Evolutionary conservation across 2,329 filamentous ascomycete genomes (phyloP).

Genomic region (Penicillium brevicompactum): DNA sequence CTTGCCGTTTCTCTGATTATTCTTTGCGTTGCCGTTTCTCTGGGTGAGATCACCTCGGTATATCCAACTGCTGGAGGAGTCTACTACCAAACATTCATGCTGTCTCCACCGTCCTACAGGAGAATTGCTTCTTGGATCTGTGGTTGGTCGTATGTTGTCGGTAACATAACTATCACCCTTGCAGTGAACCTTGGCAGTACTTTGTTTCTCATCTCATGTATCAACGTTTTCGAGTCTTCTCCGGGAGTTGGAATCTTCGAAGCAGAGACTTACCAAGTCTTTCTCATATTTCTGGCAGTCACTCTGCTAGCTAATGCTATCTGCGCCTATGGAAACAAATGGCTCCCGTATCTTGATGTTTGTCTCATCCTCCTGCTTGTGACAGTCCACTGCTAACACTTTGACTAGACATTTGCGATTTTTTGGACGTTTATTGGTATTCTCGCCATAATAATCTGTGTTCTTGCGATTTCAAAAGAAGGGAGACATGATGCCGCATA

Average conservation of each 20-base stretch:
- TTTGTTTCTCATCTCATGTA: slow-evolving; percentile 54
- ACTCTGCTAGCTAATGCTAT: slow-evolving; percentile 59
- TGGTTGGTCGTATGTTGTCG: slow-evolving; percentile 72
- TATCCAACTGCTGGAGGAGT: slow-evolving; percentile 68
- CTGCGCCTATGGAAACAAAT: slow-evolving; percentile 53
- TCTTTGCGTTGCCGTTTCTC: slow-evolving; percentile 62
- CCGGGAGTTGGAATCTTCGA: slow-evolving; percentile 50
- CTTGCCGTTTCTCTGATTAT: slow-evolving; percentile 64
- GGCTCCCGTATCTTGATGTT: slow-evolving; percentile 65
- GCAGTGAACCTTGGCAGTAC: slow-evolving; percentile 71
- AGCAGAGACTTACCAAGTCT: slow-evolving; percentile 59
- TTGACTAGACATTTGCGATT: slow-evolving; percentile 68
- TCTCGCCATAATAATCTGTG: slow-evolving; percentile 66
- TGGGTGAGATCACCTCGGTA: slow-evolving; percentile 68
- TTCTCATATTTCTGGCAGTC: slow-evolving; percentile 69
- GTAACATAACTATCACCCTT: slow-evolving; percentile 74
- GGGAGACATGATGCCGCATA: slow-evolving; percentile 64
- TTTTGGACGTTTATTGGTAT: slow-evolving; percentile 68
- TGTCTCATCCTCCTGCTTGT: slow-evolving; percentile 34
- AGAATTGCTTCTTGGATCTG: slow-evolving; percentile 68
- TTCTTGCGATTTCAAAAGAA: slow-evolving; percentile 67
- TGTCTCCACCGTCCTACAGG: slow-evolving; percentile 63
- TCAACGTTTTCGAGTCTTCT: slow-evolving; percentile 55
- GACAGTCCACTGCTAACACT: slow-evolving; percentile 51
- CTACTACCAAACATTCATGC: slow-evolving; percentile 69